Conservation (phyloP, 257 asterid species). For the Solanum phureja region DNA sequence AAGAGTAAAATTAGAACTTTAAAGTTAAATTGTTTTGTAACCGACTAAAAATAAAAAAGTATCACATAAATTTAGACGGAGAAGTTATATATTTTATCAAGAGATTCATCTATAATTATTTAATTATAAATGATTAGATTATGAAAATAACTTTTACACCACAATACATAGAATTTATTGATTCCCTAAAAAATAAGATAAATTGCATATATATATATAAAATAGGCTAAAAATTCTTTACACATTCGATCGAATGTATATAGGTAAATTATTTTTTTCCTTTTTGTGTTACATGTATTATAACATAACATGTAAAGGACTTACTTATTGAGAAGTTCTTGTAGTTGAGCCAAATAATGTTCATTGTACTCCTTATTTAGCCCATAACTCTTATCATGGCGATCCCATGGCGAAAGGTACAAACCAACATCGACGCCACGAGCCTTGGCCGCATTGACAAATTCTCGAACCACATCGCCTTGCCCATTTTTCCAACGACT, state of each 20-base stretch:
- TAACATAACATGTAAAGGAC: neutral
- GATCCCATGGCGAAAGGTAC: constrained; percentile 96
- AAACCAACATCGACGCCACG: constrained; percentile 64
- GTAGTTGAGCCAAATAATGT: constrained; percentile 84
- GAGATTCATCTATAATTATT: neutral
- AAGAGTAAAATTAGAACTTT: neutral
- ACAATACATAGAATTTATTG: neutral
- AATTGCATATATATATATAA: neutral
- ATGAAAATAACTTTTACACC: neutral
- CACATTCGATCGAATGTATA: neutral
- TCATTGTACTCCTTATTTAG: constrained; percentile 52
- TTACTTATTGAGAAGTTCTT: constrained; percentile 71
- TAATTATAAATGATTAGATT: neutral
- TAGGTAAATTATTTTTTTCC: neutral
- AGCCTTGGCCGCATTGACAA: constrained; percentile 48
- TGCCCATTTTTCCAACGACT: constrained; percentile 73
- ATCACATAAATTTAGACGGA: neutral
- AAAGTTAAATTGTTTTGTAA: neutral
- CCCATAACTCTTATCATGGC: constrained; percentile 79
- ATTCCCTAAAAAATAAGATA: neutral
- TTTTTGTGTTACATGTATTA: neutral
- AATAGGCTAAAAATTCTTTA: neutral
- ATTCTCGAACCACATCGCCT: constrained; percentile 69
- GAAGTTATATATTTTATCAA: neutral
- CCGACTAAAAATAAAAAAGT: too few relatives aligned